Conservation (phyloP, 139 green algal genomes). For the Dunaliella sp. region DNA sequence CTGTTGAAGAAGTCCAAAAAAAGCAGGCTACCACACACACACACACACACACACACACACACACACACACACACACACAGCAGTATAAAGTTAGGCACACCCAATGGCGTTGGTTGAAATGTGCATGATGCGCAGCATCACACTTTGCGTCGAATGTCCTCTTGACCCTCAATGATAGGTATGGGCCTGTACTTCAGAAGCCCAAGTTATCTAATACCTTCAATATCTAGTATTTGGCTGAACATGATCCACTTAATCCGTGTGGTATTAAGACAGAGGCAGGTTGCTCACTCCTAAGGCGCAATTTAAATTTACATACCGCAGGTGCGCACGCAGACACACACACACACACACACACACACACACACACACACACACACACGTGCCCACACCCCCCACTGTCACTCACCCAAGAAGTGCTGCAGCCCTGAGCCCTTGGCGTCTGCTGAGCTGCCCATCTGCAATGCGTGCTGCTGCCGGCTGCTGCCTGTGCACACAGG, state of each 20-base stretch:
- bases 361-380: background rate
- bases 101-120: too few species aligned
- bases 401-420: background rate
- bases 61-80: too few species aligned
- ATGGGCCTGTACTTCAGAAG: too few species aligned
- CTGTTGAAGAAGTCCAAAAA: too few species aligned
- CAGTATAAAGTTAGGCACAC: too few species aligned
- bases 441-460: background rate
- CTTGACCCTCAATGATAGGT: too few species aligned
- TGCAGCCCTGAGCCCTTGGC: background rate
- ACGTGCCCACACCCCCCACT: background rate
- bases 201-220: too few species aligned
- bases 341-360: background rate
- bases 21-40: too few species aligned
- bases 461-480: background rate
- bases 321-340: background rate
- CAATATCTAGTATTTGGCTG: too few species aligned
- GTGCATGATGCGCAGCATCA: too few species aligned
- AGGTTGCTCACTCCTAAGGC: background rate
- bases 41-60: too few species aligned
- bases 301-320: background rate
- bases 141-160: too few species aligned
- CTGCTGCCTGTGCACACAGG: background rate
- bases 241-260: background rate
- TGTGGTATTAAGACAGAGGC: background rate